Evolutionary conservation across 1,139 yeast species (phyloP).

Genomic region (Yamadazyma kanchanaburiensis): DNA sequence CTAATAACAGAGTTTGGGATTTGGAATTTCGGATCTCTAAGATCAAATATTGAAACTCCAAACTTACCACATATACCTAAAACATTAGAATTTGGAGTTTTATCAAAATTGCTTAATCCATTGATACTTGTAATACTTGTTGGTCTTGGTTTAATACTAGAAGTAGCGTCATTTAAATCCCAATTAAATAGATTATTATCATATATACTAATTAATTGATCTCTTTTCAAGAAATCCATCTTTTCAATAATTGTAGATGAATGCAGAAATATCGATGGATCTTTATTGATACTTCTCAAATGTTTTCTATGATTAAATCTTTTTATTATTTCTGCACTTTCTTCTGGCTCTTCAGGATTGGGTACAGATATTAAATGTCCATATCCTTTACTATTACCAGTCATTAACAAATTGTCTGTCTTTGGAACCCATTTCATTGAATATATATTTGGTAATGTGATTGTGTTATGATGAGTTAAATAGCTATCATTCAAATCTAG

Average conservation of each 20-base stretch:
- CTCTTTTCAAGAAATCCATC: slow-evolving; percentile 21
- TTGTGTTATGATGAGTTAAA: slow-evolving; percentile 72
- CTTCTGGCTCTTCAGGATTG: slow-evolving; percentile 27
- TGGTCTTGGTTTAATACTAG: slow-evolving; percentile 42
- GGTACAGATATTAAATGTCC: slow-evolving; percentile 72
- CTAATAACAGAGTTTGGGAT: slow-evolving; percentile 25
- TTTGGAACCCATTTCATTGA: slow-evolving; percentile 61
- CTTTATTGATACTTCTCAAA: slow-evolving; percentile 27
- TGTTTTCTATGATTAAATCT: slow-evolving; percentile 73
- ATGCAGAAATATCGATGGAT: slow-evolving; percentile 17
- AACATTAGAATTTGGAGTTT: slow-evolving; percentile 33
- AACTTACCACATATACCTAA: slow-evolving; percentile 65
- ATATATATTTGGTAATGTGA: slow-evolving; percentile 65
- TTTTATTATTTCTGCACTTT: slow-evolving; percentile 68
- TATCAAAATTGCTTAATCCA: slow-evolving; percentile 54
- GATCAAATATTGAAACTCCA: slow-evolving; percentile 69
- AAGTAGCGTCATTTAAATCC: slow-evolving; percentile 53
- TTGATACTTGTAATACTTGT: slow-evolving; percentile 48
- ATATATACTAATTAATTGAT: slow-evolving; percentile 50
- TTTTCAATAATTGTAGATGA: slow-evolving; percentile 22
- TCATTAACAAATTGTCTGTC: slow-evolving; percentile 39
- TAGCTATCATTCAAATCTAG: slow-evolving; percentile 40
- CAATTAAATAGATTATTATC: slow-evolving; percentile 66
- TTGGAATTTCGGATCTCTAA: slow-evolving; percentile 44
- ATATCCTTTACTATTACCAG: slow-evolving; percentile 71